Conservation (phyloP, 352 stramenopile genomes). For the Phytophthora tubulina region DNA sequence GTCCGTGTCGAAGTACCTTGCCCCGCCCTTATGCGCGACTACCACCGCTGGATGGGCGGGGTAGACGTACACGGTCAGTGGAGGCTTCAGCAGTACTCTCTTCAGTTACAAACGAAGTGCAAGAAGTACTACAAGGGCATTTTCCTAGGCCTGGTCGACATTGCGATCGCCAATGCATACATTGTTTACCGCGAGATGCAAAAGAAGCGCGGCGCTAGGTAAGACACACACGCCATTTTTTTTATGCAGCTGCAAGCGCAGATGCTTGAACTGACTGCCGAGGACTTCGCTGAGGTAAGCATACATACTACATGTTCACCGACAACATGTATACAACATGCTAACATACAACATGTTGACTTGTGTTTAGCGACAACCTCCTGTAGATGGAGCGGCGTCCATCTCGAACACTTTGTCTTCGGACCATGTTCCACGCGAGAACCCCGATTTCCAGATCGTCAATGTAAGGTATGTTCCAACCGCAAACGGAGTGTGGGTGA, state of each 20-base stretch:
- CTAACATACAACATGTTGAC: no score
- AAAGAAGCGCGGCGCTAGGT: background rate
- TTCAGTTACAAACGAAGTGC: conserved; percentile 21
- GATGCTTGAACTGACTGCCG: conserved; percentile 5
- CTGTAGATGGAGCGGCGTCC: no score
- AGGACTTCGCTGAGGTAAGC: no score
- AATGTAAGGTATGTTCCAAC: no score
- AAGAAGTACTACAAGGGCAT: conserved; percentile 41
- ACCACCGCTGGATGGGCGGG: conserved; percentile 25
- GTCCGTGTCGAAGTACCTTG: background rate
- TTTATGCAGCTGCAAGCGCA: conserved; percentile 23
- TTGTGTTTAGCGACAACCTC: no score
- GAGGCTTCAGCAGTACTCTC: conserved; percentile 25
- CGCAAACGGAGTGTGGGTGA: conserved; percentile 11
- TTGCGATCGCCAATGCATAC: conserved; percentile 33
- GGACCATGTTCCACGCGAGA: no score
- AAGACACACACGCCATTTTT: conserved; percentile 16
- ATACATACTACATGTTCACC: no score
- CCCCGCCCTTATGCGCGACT: conserved; percentile 8
- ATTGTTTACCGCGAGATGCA: conserved; percentile 23
- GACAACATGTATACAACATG: no score
- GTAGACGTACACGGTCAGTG: conserved; percentile 33
- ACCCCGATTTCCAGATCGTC: no score
- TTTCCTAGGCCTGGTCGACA: conserved; percentile 39
- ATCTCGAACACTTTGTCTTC: background rate